Percentiles rank a stretch among this genome's conserved stretches.
Conservation (phyloP, 2,329 filamentous ascomycete genomes). For the Fusarium albidum region DNA sequence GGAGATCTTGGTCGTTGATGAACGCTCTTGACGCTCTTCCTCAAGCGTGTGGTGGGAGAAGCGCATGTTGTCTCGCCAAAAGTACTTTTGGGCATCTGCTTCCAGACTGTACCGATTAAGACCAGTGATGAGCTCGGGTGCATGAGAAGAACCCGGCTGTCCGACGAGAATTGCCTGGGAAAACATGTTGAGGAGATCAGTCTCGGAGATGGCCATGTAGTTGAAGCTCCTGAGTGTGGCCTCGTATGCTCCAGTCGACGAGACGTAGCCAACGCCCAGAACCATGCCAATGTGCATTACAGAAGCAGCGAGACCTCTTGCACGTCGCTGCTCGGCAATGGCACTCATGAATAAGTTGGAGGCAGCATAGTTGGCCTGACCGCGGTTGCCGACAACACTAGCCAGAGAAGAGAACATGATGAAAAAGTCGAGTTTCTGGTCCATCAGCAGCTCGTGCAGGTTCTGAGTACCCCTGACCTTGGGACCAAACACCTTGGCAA, state of each 20-base stretch:
- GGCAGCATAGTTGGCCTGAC: constrained; percentile 50
- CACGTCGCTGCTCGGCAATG: constrained; percentile 39
- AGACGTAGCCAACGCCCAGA: constrained; percentile 52
- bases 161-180: background rate
- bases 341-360: constrained; percentile 49
- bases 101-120: background rate
- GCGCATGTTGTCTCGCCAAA: background rate
- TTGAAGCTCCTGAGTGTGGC: background rate
- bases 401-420: constrained; percentile 51
- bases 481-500: constrained; percentile 42
- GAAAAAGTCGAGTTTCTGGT: constrained; percentile 49
- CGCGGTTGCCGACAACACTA: constrained; percentile 45
- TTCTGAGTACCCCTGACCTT: constrained; percentile 49
- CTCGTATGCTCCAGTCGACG: background rate
- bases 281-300: constrained; percentile 50
- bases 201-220: background rate
- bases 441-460: constrained; percentile 44
- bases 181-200: background rate
- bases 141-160: background rate
- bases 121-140: constrained; percentile 4
- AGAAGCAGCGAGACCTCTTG: constrained; percentile 47
- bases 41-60: background rate
- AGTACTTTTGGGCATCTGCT: background rate
- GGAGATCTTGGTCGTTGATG: background rate
- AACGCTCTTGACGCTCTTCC: background rate